These are phyloP conservation scores for Apocynum venetum DNA, from an alignment of 257 asterid genomes.

Conservation along the genomic window DNA sequence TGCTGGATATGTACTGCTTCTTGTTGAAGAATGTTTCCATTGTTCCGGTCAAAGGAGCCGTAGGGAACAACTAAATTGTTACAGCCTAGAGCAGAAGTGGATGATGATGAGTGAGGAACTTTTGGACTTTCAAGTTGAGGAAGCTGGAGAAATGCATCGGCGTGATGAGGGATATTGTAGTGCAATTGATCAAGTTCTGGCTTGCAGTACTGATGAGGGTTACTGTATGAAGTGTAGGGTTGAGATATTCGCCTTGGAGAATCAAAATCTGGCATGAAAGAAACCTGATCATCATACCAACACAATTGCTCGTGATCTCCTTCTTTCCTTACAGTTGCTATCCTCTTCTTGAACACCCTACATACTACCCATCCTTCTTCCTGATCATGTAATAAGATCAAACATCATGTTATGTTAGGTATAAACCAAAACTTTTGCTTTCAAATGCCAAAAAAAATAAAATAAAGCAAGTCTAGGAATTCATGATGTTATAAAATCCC, in stretches of 20 bases:
- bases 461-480: neutral
- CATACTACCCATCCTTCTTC: constrained; percentile 86
- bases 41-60: constrained; percentile 12
- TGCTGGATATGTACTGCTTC: constrained; percentile 9
- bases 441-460: neutral
- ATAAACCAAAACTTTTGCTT: neutral
- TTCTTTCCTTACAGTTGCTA: constrained; percentile 38
- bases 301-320: constrained; percentile 41
- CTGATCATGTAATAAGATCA: constrained; percentile 19
- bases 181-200: constrained; percentile 41
- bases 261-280: constrained; percentile 50
- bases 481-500: neutral
- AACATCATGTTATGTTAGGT: too few relatives aligned
- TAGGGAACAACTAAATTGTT: constrained; percentile 21
- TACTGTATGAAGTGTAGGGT: constrained; percentile 17
- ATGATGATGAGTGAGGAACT: constrained; percentile 26
- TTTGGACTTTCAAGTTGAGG: constrained; percentile 61
- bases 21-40: constrained; percentile 12
- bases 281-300: constrained; percentile 59
- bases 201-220: constrained; percentile 28
- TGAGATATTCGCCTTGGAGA: constrained; percentile 33
- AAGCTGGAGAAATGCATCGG: constrained; percentile 47
- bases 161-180: constrained; percentile 26
- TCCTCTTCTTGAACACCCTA: constrained; percentile 60
- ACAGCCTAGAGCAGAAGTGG: constrained; percentile 4